Evolutionary conservation across 163 green algal species (phyloP).

Genomic region (Scenedesmus sp.): DNA sequence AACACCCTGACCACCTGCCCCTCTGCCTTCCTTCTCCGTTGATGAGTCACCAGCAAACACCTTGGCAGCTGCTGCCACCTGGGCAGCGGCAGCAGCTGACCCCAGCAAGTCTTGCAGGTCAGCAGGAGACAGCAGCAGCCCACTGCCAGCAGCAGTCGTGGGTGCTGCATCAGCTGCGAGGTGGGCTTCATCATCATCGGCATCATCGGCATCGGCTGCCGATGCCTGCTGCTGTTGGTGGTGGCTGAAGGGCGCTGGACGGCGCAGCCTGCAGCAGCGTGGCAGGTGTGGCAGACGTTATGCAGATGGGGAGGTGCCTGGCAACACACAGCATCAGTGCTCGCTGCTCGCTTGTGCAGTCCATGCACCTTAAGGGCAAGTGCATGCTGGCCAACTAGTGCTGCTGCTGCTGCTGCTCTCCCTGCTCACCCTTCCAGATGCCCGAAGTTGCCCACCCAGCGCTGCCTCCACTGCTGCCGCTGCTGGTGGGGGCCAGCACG

Average conservation of each 20-base stretch:
- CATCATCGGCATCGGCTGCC: background rate
- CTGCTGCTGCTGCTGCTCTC: background rate
- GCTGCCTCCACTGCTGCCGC: conserved; percentile 11
- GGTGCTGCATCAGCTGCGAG: background rate
- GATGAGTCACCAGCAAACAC: background rate
- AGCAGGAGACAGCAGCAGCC: background rate
- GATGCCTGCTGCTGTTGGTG: background rate
- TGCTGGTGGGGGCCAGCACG: conserved; percentile 7
- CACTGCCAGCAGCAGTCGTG: background rate
- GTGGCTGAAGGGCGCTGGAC: conserved; percentile 9
- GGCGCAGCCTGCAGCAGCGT: background rate
- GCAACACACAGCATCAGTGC: background rate
- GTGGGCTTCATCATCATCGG: background rate
- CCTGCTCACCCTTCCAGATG: conserved; percentile 52
- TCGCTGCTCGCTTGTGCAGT: background rate
- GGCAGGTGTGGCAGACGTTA: background rate
- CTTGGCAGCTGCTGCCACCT: background rate
- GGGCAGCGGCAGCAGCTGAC: background rate
- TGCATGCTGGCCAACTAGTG: background rate
- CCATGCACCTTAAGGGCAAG: background rate
- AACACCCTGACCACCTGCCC: background rate
- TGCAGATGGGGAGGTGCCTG: background rate
- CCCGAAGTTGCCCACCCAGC: conserved; percentile 62
- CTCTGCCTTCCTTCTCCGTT: background rate
- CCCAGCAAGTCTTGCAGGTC: conserved; percentile 10